Evolutionary conservation across 1,139 yeast species (phyloP).

Genomic region (Yamadazyma oceani): DNA sequence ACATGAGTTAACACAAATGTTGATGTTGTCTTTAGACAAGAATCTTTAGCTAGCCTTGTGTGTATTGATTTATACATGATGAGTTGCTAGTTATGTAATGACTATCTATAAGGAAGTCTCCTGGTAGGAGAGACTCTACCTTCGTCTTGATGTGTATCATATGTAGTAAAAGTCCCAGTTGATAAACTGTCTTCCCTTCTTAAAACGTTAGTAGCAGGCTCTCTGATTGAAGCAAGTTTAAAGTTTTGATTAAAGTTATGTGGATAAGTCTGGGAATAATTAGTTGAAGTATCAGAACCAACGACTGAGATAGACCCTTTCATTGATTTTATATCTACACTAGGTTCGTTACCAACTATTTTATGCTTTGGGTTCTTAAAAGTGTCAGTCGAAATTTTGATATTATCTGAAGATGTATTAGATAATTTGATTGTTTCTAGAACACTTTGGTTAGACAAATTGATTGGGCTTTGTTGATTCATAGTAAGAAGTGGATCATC

Average conservation of each 20-base stretch:
- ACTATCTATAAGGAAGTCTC: too few relatives aligned
- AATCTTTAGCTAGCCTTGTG: too few relatives aligned
- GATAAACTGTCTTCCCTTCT: constrained; percentile 13
- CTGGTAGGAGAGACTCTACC: constrained; percentile 1
- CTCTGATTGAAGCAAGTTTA: constrained; percentile 5
- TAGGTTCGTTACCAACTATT: constrained; percentile 5
- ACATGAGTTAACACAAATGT: too few relatives aligned
- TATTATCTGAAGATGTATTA: constrained; percentile 4
- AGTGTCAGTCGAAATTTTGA: background rate
- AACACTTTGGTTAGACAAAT: constrained; percentile 11
- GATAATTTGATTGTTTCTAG: constrained; percentile 10
- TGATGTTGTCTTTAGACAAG: too few relatives aligned
- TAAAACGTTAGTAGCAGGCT: constrained; percentile 3
- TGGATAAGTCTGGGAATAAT: constrained; percentile 5
- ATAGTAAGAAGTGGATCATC: constrained; percentile 11
- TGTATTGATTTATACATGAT: too few relatives aligned
- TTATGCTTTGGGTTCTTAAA: background rate
- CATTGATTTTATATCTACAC: constrained; percentile 24
- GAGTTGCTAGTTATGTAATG: too few relatives aligned
- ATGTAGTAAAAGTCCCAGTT: constrained; percentile 8
- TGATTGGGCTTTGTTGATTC: constrained; percentile 2
- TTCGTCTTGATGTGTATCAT: constrained; percentile 2
- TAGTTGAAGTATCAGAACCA: constrained; percentile 14
- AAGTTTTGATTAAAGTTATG: constrained; percentile 3
- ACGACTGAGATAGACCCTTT: constrained; percentile 21